phyloP scores from a whole-genome alignment of 2,329 filamentous ascomycete species.

The Fusarium albosuccineum region DNA sequence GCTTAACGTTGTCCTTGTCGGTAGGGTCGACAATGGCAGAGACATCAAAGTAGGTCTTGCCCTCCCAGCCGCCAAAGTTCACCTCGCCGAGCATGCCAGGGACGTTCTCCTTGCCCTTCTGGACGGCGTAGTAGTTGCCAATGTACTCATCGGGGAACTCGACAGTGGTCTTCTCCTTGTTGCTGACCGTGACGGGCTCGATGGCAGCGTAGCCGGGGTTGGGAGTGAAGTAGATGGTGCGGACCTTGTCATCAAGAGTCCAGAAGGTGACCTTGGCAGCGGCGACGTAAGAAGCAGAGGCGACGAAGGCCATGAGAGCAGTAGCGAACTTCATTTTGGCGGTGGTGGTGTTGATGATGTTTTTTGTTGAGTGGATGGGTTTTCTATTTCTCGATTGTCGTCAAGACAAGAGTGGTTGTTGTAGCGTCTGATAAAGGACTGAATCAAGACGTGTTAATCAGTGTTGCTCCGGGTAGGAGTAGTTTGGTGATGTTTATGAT shows the following conservation, averaged over 20 bases:
- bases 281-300: constrained; percentile 57
- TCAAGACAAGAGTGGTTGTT: constrained; percentile 44
- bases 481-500: constrained; percentile 21
- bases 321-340: constrained; percentile 68
- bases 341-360: constrained; percentile 33
- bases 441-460: constrained; percentile 37
- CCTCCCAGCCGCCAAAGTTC: constrained; percentile 62
- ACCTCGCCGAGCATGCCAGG: constrained; percentile 68
- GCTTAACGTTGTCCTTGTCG: constrained; percentile 66
- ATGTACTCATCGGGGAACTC: constrained; percentile 59
- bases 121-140: constrained; percentile 65
- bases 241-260: constrained; percentile 66
- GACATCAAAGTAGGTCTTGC: constrained; percentile 68
- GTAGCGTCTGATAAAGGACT: constrained; percentile 44
- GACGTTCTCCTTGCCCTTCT: constrained; percentile 56
- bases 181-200: constrained; percentile 56
- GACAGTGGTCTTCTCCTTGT: constrained; percentile 55
- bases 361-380: constrained; percentile 17
- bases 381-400: constrained; percentile 38
- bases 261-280: constrained; percentile 69
- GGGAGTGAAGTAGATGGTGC: constrained; percentile 65
- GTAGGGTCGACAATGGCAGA: constrained; percentile 67
- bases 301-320: constrained; percentile 58
- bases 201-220: constrained; percentile 55
- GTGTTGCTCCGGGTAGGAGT: constrained; percentile 27